Base-by-base conservation (phyloP, 1,139 yeast species). In the Kodamaea plutei region DNA sequence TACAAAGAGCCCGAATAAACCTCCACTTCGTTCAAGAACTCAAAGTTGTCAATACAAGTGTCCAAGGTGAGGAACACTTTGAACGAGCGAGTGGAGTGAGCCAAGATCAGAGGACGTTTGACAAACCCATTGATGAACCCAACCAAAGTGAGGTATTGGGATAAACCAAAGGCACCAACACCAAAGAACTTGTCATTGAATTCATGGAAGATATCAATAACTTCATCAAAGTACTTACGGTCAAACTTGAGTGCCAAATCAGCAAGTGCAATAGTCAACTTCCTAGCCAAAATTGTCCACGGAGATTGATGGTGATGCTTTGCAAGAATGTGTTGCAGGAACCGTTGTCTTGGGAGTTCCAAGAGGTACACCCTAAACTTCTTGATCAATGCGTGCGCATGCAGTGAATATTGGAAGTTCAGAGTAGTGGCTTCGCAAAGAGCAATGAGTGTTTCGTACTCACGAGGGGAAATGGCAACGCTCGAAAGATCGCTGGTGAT, bases 361-460 rank as follows among this genome's bases (percentile, higher is more conserved):
- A 73, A 45, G 28, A 87, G 66, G 46, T 84, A 84, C 6, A 67
- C 57, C 4, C 73, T 56, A 28, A 88, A 64, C 35, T 79, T 74
- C 8, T 64, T 57, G 20, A 80, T 51, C 19, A 85, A 56, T 7
- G 64, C 50, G 10, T 56, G 52, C 2, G 84, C 88, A 35, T 79
- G 79, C 5, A 50, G 52, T 13, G 54, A 45, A 29, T 56, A 48
- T 30, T 65, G 64, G 36, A 61, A 50, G 8, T 76, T 64, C 21
- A 47, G 49, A 2, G 55, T 41, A 6, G 80, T 68, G 12, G 85
- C 64, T 15, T 68, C 69, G 33, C 84, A 75, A 16, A 87, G 57
- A 0, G 95, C 85, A 31, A 79, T 48, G 35, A 88, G 58, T 5
- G 81, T 76, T 48, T 88, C 95, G 47, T 79, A 70, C 51, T 87